Conservation (phyloP, 75 land plant species). For the Cupressus sempervirens region DNA sequence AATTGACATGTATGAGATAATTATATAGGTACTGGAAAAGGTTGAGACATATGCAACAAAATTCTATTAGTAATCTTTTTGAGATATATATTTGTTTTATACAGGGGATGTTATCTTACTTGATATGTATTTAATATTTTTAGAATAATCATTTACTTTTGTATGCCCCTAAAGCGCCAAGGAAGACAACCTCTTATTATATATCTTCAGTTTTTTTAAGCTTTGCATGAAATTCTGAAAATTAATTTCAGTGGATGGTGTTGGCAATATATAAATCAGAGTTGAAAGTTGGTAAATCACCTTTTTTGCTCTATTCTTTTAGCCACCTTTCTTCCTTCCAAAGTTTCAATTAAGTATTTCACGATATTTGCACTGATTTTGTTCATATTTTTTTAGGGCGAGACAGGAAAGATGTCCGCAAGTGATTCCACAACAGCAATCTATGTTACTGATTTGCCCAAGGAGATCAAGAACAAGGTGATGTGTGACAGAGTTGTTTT, state of each 20-base stretch:
- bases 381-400: slow-evolving; percentile 58
- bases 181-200: not conserved
- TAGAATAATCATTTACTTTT: not conserved
- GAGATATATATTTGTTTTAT: not conserved
- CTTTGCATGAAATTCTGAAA: not conserved
- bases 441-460: slow-evolving; percentile 85
- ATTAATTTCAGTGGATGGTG: not conserved
- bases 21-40: not conserved
- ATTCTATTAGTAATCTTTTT: not conserved
- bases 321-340: not conserved
- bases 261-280: not conserved
- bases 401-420: slow-evolving; percentile 97
- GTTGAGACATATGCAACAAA: not conserved
- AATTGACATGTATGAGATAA: not conserved
- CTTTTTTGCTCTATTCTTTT: not conserved
- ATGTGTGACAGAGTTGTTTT: not conserved
- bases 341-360: not conserved
- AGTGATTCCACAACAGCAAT: slow-evolving; percentile 92
- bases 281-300: not conserved
- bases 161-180: not conserved
- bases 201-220: not conserved
- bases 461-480: slow-evolving; percentile 87
- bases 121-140: not conserved
- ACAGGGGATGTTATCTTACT: not conserved
- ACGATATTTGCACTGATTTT: not conserved